Base-by-base conservation (phyloP, 2,329 filamentous ascomycete species). In the Verticillium dahliae region DNA sequence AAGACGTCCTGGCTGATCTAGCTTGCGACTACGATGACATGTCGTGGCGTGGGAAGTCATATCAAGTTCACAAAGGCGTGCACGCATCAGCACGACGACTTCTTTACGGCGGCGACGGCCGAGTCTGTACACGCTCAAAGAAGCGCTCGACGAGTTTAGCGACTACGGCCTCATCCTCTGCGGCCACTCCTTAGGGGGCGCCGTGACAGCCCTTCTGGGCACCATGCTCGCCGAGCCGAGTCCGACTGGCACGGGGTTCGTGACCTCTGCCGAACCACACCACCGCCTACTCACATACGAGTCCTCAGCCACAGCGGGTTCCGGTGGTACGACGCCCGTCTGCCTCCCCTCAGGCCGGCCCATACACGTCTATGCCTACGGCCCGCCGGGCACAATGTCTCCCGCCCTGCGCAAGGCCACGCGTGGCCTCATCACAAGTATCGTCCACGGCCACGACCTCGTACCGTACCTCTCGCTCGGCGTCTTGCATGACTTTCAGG, bases 321-420 rank as follows among this genome's bases (percentile, higher is more conserved):
- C 75, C 31, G 66, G 70, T 3, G 67, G 65, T 34, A 56, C 59
- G 13, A 66, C 70, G 14, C 73, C 76, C 18, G 73, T 85, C 37
- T 81, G 78, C 18, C 79, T 92, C 0, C 90, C 90, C 0, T 68
- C 87, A 0, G 85, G 87, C 15, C 83, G 90, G 0, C 87, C 88
- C 3, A 89, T 92, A 22, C 90, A 93, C 67, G 90, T 92, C 13
- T 93, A 91, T 70, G 88, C 90, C 6, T 93, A 92, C 70, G 90
- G 90, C 0, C 87, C 90, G 1, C 89, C 90, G 0, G 85, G 88
- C 0, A 89, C 88, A 14, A 85, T 92, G 82, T 90, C 88, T 0
- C 80, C 88, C 0, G 84, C 86, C 2, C 80, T 93, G 7, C 85
- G 89, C 52, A 83, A 84, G 62, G 87, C 87, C 11, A 92, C 90